These are phyloP conservation scores for Cyclotella choctawhatcheeana DNA, from an alignment of 108 stramenopile species.

Conservation along the genomic window DNA sequence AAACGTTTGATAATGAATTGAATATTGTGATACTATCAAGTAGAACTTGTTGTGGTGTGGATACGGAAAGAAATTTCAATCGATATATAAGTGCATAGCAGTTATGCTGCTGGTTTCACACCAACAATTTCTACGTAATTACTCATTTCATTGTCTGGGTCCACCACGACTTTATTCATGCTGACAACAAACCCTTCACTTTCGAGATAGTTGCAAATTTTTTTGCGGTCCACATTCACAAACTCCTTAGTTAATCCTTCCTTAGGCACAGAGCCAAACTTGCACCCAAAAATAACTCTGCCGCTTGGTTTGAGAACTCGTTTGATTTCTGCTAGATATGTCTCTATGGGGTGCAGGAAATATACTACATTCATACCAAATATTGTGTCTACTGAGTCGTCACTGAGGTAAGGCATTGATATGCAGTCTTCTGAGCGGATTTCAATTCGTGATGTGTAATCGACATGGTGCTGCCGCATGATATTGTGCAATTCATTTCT, in stretches of 20 bases:
- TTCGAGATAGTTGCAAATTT: conserved; percentile 9
- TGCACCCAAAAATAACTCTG: conserved; percentile 54
- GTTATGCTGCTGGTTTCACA: neutral
- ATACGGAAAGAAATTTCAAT: too few relatives aligned
- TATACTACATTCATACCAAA: conserved; percentile 53
- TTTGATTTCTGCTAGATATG: conserved; percentile 60
- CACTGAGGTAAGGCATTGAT: conserved; percentile 25
- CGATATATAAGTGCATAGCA: too few relatives aligned
- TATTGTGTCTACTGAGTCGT: conserved; percentile 22
- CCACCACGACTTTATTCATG: conserved; percentile 7
- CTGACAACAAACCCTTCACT: conserved; percentile 12
- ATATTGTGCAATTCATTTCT: conserved; percentile 14
- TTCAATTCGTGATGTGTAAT: conserved; percentile 14
- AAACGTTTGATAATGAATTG: too few relatives aligned
- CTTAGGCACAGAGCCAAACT: conserved; percentile 28
- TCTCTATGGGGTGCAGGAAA: conserved; percentile 61
- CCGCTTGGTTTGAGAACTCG: conserved; percentile 75
- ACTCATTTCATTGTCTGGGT: conserved; percentile 14
- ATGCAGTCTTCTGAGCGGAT: conserved; percentile 30
- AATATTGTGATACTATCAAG: too few relatives aligned
- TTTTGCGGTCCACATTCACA: conserved; percentile 21
- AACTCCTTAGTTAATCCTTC: conserved; percentile 19
- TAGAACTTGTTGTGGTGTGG: too few relatives aligned
- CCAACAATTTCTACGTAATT: conserved; percentile 29
- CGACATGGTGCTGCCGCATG: neutral